These are phyloP conservation scores for Lichtheimia ornata DNA, from an alignment of 371 early-diverging fungal genomes.

Conservation along the genomic window DNA sequence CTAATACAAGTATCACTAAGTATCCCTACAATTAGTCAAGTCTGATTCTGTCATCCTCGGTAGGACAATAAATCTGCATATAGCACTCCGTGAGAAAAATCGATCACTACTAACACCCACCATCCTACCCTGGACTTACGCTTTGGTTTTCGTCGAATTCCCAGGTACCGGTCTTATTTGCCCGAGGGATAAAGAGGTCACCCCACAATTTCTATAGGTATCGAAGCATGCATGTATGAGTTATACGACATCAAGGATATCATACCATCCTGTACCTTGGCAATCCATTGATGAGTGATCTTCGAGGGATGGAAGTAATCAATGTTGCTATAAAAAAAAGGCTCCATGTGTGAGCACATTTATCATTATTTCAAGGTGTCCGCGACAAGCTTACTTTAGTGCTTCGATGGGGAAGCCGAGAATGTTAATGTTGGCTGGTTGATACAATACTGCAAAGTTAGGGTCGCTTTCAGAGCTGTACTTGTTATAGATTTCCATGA, in stretches of 20 bases:
- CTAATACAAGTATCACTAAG: neutral
- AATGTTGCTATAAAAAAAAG: constrained; percentile 12
- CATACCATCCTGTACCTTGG: constrained; percentile 11
- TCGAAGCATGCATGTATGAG: neutral
- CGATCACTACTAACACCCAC: too few species aligned
- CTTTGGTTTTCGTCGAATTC: constrained; percentile 9
- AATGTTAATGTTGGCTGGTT: constrained; percentile 10
- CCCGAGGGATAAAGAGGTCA: constrained; percentile 7
- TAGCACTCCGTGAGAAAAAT: too few species aligned
- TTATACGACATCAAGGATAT: neutral
- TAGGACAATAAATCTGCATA: constrained; percentile 21
- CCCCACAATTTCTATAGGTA: constrained; percentile 9
- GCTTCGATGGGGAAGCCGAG: constrained; percentile 7
- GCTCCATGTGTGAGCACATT: neutral
- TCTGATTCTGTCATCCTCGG: constrained; percentile 15
- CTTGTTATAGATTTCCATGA: constrained; percentile 7
- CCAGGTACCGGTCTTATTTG: neutral
- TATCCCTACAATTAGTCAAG: constrained; percentile 3
- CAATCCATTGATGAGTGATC: constrained; percentile 20
- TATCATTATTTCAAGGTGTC: too few species aligned
- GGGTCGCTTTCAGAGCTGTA: constrained; percentile 6
- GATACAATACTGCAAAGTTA: constrained; percentile 11
- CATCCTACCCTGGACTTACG: neutral
- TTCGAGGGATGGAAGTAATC: constrained; percentile 21
- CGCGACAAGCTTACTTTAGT: neutral